These are phyloP conservation scores for Dissophora globulifera DNA, from an alignment of 192 early-diverging fungal species.

Conservation along the genomic window DNA sequence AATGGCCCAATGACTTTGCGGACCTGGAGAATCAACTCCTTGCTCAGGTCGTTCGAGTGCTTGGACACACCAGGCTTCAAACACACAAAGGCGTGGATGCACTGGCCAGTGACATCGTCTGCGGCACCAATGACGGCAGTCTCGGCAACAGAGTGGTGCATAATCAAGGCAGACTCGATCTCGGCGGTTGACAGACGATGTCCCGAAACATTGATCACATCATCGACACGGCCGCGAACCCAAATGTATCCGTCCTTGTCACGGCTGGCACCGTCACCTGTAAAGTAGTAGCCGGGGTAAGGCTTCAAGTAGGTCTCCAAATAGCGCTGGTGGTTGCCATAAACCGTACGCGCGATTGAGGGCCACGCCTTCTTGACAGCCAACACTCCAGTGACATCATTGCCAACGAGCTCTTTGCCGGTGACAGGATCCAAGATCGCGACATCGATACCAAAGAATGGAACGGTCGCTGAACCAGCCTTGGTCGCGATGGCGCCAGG, in stretches of 20 bases:
- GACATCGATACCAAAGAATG: conserved; percentile 96
- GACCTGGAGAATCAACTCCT: conserved; percentile 79
- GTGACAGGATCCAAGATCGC: conserved; percentile 87
- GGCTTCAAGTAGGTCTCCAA: conserved; percentile 93
- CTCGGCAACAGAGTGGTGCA: conserved; percentile 85
- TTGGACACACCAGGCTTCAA: conserved; percentile 71
- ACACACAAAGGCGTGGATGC: conserved; percentile 87
- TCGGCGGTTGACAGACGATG: conserved; percentile 95
- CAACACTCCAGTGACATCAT: conserved; percentile 91
- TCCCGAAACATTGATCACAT: conserved; percentile 97
- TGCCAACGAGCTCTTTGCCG: conserved; percentile 85
- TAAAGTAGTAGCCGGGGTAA: conserved; percentile 95
- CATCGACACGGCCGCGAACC: conserved; percentile 87
- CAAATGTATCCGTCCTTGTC: conserved; percentile 97
- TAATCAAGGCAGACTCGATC: conserved; percentile 91
- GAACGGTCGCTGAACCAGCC: conserved; percentile 94
- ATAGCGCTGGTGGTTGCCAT: conserved; percentile 91
- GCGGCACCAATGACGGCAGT: conserved; percentile 88
- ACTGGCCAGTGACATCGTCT: conserved; percentile 92
- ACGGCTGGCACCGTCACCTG: conserved; percentile 91
- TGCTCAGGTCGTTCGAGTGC: conserved; percentile 58
- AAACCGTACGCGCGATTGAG: conserved; percentile 91
- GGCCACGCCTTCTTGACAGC: conserved; percentile 90
- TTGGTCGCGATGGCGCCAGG: conserved; percentile 92
- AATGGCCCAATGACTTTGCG: conserved; percentile 93